Base-by-base conservation (phyloP, 1,284 basidiomycete genomes). In the Mycosarcoma maydis region DNA sequence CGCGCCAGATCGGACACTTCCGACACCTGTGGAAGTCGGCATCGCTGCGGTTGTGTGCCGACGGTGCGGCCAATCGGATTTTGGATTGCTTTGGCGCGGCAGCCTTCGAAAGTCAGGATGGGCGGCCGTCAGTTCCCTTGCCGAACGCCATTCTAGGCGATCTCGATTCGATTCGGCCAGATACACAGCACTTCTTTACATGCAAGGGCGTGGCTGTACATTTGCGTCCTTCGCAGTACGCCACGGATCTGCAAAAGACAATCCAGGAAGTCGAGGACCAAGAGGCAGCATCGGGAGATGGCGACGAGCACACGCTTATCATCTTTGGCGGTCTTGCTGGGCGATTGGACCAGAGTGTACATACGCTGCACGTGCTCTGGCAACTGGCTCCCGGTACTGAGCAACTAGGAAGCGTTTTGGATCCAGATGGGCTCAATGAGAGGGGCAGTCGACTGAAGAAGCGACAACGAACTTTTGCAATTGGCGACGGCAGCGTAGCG, bases 191-290 rank as follows among this genome's bases (percentile, higher is more conserved):
- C 7, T 92, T 87, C 77, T 98, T 95, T 79, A 81, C 84, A 85
- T 51, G 44, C 1, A 64, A 92, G 88, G 88, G 87, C 17, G 90
- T 96, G 0, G 78, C 83, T 0, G 83, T 96, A 34, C 81, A 89
- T 3, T 83, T 87, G 40, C 91, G 94, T 70, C 70, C 83, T 0
- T 88, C 91, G 76, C 90, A 94, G 78, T 84, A 94, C 78, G 87
- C 92, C 3, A 98, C 96, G 0, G 96, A 98, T 81, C 86, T 98
- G 47, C 92, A 92, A 88, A 98, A 98, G 83, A 94, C 92, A 76
- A 84, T 98, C 2, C 71, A 80, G 10, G 85, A 88, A 13, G 80
- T 98, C 1, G 84, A 85, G 19, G 69, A 76, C 22, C 59, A 86
- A 48, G 88, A 87, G 68, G 81, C 84, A 51, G 87, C 88, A 70